phyloP scores from a whole-genome alignment of 2,329 filamentous ascomycete genomes.

The Cephalotrichum gorgonifer region DNA sequence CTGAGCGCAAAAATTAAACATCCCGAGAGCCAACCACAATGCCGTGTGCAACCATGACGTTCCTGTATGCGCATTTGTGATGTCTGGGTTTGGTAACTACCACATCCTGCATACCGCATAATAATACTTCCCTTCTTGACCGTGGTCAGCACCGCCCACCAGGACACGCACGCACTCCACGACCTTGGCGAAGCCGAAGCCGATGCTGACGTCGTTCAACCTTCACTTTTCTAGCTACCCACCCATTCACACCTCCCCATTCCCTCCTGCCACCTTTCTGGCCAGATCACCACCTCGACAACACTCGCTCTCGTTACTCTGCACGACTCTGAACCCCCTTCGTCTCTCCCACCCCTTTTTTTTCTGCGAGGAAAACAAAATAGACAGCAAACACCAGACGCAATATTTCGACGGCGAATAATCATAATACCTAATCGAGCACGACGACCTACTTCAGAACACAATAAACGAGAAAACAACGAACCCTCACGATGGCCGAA shows the following conservation, averaged over 20 bases:
- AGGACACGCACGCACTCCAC: not conserved
- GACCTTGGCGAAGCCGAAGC: not conserved
- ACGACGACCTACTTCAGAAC: not conserved
- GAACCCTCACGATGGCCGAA: constrained; percentile 45
- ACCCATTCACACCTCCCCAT: too few relatives aligned
- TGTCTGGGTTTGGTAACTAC: not conserved
- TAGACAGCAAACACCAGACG: too few relatives aligned
- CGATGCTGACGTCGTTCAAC: not conserved
- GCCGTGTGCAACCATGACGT: not conserved
- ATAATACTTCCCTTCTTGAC: not conserved
- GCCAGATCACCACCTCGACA: not conserved
- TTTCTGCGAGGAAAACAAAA: not conserved
- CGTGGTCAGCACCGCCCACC: not conserved
- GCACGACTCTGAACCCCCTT: too few relatives aligned
- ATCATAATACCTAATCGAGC: not conserved
- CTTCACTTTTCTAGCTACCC: too few relatives aligned
- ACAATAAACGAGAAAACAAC: not conserved
- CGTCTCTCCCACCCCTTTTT: not conserved
- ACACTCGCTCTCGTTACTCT: not conserved
- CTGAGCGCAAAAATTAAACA: too few relatives aligned
- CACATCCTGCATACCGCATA: not conserved
- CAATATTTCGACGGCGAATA: not conserved
- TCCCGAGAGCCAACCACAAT: too few relatives aligned
- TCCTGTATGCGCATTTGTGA: not conserved
- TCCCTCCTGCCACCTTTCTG: not conserved